These are phyloP conservation scores for Zelonia costaricensis DNA, from an alignment of 208 protist genomes.

Conservation along the genomic window DNA sequence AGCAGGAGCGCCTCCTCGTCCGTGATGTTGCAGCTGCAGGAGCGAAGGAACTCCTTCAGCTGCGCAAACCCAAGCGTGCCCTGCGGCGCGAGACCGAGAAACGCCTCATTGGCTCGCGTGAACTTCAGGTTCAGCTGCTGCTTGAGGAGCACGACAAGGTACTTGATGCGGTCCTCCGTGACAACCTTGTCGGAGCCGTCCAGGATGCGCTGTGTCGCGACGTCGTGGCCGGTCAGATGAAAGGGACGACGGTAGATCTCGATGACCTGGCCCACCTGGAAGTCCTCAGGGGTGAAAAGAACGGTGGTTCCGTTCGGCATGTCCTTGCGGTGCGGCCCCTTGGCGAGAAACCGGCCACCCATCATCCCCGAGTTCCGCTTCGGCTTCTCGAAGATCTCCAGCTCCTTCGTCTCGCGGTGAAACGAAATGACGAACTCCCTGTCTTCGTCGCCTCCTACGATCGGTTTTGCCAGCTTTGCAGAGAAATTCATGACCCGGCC, in stretches of 20 bases:
- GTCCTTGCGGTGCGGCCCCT: conserved; percentile 67
- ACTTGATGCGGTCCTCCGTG: conserved; percentile 63
- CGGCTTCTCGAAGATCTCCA: conserved; percentile 86
- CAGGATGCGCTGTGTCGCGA: conserved; percentile 64
- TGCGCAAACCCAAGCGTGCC: conserved; percentile 82
- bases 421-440: conserved; percentile 91
- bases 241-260: conserved; percentile 80
- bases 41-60: conserved; percentile 78
- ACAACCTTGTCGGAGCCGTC: conserved; percentile 61
- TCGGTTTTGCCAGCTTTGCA: conserved; percentile 56
- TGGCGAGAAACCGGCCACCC: conserved; percentile 89
- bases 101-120: conserved; percentile 70
- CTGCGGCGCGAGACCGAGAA: conserved; percentile 65
- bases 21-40: conserved; percentile 81
- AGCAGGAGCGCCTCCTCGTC: conserved; percentile 84
- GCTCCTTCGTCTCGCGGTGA: conserved; percentile 84
- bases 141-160: conserved; percentile 75
- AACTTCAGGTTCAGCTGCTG: conserved; percentile 85
- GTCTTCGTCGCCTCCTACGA: conserved; percentile 65
- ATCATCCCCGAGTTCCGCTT: conserved; percentile 87
- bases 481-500: conserved; percentile 89
- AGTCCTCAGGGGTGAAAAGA: conserved; percentile 65
- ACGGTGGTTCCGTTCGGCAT: conserved; percentile 68
- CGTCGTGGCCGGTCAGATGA: conserved; percentile 69
- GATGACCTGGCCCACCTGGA: conserved; percentile 74